phyloP scores from a whole-genome alignment of 768 basidiomycete species.

The Naematelia encephala region DNA sequence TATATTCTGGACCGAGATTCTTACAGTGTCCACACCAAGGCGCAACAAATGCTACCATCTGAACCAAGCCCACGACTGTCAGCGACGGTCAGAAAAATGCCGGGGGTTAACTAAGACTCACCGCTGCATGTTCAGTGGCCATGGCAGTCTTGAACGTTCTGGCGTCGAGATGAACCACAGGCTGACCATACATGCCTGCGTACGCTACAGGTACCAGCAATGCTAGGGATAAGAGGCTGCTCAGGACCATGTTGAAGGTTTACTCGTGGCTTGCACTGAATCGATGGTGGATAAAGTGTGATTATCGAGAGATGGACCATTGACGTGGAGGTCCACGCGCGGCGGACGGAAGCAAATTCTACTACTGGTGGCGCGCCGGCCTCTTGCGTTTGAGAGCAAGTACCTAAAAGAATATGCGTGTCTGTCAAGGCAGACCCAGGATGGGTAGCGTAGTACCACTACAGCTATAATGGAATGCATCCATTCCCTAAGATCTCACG shows the following conservation, averaged over 20 bases:
- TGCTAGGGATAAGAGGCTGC: slow-evolving; percentile 2
- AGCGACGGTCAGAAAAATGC: background rate
- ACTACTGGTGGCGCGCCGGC: too few relatives aligned
- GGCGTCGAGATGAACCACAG: slow-evolving; percentile 41
- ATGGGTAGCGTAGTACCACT: too few relatives aligned
- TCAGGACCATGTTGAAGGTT: background rate
- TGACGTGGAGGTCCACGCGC: slow-evolving; percentile 16
- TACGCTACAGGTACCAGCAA: background rate
- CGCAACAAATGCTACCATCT: slow-evolving; percentile 84
- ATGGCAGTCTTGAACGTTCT: slow-evolving; percentile 42
- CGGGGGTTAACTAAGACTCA: slow-evolving; percentile 10
- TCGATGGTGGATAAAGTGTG: background rate
- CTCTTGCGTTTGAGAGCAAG: too few relatives aligned
- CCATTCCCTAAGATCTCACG: too few relatives aligned
- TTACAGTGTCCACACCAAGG: slow-evolving; percentile 87
- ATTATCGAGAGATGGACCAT: slow-evolving; percentile 5
- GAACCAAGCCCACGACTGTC: background rate
- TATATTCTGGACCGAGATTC: slow-evolving; percentile 76
- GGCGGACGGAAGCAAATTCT: background rate
- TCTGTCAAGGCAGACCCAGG: too few relatives aligned
- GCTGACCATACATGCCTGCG: slow-evolving; percentile 43
- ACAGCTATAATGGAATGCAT: too few relatives aligned
- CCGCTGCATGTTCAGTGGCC: slow-evolving; percentile 42
- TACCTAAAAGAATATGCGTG: too few relatives aligned
- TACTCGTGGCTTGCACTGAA: too few relatives aligned